Evolutionary conservation across 805 yeast genomes (phyloP).

Genomic region (Yamadazyma akitaensis): DNA sequence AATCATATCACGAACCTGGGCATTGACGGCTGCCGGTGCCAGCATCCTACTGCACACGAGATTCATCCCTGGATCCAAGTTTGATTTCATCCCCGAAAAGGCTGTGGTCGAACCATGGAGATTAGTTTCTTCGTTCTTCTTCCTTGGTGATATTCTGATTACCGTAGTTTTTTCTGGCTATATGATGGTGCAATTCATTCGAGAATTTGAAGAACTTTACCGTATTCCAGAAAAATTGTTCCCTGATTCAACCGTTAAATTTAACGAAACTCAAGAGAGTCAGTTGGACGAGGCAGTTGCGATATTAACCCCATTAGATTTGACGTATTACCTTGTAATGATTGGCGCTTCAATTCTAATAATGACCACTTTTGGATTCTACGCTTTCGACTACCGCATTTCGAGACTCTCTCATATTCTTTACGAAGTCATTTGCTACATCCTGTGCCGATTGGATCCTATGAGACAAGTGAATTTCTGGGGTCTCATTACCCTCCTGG

Average conservation of each 20-base stretch:
- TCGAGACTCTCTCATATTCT: conserved; percentile 24
- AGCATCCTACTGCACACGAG: conserved; percentile 17
- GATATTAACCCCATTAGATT: conserved; percentile 26
- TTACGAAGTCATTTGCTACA: conserved; percentile 24
- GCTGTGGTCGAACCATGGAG: conserved; percentile 38
- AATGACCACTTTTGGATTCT: conserved; percentile 16
- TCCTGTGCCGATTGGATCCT: conserved; percentile 29
- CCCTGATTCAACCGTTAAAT: conserved; percentile 19
- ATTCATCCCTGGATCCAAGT: conserved; percentile 16
- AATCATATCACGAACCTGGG: conserved; percentile 27
- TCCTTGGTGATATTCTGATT: conserved; percentile 21
- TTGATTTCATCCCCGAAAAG: conserved; percentile 27
- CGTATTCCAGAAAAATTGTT: conserved; percentile 16
- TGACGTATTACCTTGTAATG: conserved; percentile 25
- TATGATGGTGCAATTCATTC: conserved; percentile 18
- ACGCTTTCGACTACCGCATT: conserved; percentile 14
- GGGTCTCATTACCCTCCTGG: conserved; percentile 9
- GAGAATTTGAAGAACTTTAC: conserved; percentile 25
- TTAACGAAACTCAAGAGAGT: conserved; percentile 17
- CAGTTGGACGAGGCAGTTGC: conserved; percentile 15
- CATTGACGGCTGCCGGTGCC: conserved; percentile 20
- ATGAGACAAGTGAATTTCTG: conserved; percentile 5
- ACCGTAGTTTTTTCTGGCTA: conserved; percentile 4
- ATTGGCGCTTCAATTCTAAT: conserved; percentile 23
- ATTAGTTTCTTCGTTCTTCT: conserved; percentile 31